Conservation (phyloP, 768 basidiomycete genomes). For the Xerocomus brunneocitrinus region DNA sequence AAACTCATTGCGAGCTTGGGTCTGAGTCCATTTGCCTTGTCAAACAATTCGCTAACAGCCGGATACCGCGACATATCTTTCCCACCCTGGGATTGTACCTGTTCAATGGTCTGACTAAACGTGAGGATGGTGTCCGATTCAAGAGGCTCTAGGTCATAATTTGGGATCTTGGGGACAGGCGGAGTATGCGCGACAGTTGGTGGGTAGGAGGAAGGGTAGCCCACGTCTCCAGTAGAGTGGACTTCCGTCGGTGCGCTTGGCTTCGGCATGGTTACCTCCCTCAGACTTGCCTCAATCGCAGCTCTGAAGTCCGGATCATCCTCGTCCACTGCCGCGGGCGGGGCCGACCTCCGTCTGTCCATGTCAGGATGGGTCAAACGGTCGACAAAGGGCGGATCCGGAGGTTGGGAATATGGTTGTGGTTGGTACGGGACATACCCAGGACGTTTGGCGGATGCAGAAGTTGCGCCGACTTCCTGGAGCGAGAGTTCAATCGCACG, state of each 20-base stretch:
- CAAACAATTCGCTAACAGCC: constrained; percentile 78
- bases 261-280: constrained; percentile 74
- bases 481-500: constrained; percentile 90
- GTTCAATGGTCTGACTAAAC: constrained; percentile 87
- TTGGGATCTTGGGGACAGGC: constrained; percentile 54
- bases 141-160: constrained; percentile 73
- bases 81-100: constrained; percentile 73
- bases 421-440: constrained; percentile 68
- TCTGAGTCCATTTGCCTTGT: constrained; percentile 71
- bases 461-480: constrained; percentile 59
- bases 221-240: constrained; percentile 49
- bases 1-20: constrained; percentile 81
- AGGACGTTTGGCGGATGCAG: constrained; percentile 45
- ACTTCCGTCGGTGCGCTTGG: constrained; percentile 71
- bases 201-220: constrained; percentile 44
- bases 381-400: constrained; percentile 65
- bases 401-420: constrained; percentile 41
- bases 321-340: constrained; percentile 48
- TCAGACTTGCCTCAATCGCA: constrained; percentile 91
- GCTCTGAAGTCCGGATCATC: constrained; percentile 90
- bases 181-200: constrained; percentile 36
- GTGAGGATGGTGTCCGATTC: constrained; percentile 86
- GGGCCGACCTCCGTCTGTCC: constrained; percentile 13
- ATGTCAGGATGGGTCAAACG: constrained; percentile 43
- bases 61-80: constrained; percentile 78